Conservation (phyloP, 2,329 filamentous ascomycete species). For the Capronia americana region DNA sequence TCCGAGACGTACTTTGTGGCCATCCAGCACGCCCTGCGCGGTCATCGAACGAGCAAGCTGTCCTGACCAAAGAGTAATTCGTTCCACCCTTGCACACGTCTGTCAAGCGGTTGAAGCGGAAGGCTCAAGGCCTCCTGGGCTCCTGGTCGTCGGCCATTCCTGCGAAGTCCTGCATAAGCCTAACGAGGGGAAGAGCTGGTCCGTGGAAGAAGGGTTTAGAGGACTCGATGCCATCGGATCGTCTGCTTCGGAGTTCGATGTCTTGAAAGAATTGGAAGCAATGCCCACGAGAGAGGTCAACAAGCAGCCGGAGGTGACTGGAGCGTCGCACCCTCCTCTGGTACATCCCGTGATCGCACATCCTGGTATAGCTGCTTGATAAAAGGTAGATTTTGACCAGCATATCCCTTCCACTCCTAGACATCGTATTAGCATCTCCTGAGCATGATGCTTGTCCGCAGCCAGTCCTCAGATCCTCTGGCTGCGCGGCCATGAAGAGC, state of each 20-base stretch:
- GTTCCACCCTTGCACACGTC: conserved; percentile 81
- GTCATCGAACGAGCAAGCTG: conserved; percentile 94
- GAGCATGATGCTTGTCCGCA: not conserved
- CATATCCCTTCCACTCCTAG: not conserved
- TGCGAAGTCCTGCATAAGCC: conserved; percentile 76
- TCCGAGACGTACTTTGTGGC: conserved; percentile 61
- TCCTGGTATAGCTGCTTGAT: not conserved
- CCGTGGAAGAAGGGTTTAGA: conserved; percentile 84
- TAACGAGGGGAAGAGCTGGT: conserved; percentile 71
- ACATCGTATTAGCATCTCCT: not conserved
- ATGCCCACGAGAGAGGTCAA: conserved; percentile 1
- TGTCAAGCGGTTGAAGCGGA: conserved; percentile 84
- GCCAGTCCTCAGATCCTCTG: not conserved
- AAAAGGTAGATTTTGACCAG: not conserved
- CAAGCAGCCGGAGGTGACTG: conserved; percentile 1
- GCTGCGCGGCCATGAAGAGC: not conserved
- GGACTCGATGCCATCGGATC: conserved; percentile 63
- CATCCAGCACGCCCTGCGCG: conserved; percentile 79
- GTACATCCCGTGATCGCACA: not conserved
- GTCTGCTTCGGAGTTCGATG: conserved; percentile 23
- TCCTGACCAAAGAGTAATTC: conserved; percentile 89
- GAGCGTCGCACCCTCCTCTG: not conserved
- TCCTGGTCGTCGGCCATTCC: conserved; percentile 82
- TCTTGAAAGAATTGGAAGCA: conserved; percentile 31
- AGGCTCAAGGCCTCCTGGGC: conserved; percentile 84